A percentile compares a stretch with the other conserved stretches of the same genome.
phyloP scores from a whole-genome alignment of 163 green algal species.

The Coccomyxa subellipsoidea region DNA sequence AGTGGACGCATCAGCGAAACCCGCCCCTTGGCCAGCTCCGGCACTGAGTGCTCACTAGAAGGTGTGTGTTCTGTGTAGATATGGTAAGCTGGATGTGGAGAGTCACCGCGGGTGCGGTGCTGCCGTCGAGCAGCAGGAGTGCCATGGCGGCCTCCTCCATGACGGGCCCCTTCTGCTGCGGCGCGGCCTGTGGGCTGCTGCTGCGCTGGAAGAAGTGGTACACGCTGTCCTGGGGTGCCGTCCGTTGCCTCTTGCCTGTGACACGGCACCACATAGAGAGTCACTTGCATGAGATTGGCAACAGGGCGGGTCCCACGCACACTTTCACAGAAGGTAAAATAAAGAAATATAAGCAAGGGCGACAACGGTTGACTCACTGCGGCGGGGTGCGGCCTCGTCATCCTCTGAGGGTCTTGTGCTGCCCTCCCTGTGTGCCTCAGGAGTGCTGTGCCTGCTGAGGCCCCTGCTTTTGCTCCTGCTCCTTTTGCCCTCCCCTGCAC shows the following conservation, averaged over 20 bases:
- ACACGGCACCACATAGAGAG: too few relatives aligned
- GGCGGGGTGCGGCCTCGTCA: not conserved
- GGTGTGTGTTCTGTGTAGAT: too few relatives aligned
- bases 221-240: not conserved
- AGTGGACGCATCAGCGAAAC: not conserved
- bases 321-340: not conserved
- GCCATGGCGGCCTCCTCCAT: slow-evolving; percentile 7
- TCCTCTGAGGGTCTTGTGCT: not conserved
- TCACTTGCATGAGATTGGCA: too few relatives aligned
- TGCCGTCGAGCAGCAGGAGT: slow-evolving; percentile 1
- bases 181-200: not conserved
- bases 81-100: too few relatives aligned
- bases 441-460: not conserved
- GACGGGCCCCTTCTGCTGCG: not conserved
- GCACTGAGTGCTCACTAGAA: too few relatives aligned
- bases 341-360: not conserved
- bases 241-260: not conserved
- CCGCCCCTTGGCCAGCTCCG: too few relatives aligned
- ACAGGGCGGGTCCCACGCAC: too few relatives aligned
- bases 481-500: not conserved
- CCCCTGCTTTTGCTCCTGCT: not conserved
- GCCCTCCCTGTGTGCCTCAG: not conserved
- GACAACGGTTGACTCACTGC: not conserved
- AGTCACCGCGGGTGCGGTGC: not conserved
- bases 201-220: not conserved